Conservation (phyloP, 768 basidiomycete genomes). For the Termitomyces sp. region DNA sequence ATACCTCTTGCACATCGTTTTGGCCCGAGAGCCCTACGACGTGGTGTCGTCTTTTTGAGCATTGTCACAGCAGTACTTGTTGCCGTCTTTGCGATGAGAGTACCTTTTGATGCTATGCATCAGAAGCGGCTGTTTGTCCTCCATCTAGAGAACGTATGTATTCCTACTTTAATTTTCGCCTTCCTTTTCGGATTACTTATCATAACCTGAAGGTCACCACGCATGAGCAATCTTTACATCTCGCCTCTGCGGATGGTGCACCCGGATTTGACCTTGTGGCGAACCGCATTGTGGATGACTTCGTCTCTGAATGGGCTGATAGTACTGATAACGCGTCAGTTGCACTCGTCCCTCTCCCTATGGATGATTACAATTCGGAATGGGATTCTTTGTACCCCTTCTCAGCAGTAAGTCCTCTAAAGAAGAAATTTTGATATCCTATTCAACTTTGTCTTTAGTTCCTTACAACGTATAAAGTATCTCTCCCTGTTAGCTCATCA, state of each 20-base stretch:
- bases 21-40: constrained; percentile 30
- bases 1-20: constrained; percentile 77
- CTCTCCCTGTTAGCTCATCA: constrained; percentile 43
- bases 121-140: constrained; percentile 84
- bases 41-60: constrained; percentile 39
- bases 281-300: constrained; percentile 50
- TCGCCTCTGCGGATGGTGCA: constrained; percentile 79
- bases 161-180: neutral
- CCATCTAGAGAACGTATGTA: constrained; percentile 78
- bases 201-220: constrained; percentile 53
- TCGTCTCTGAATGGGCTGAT: constrained; percentile 40
- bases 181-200: neutral
- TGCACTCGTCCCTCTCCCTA: constrained; percentile 39
- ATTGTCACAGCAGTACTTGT: constrained; percentile 45
- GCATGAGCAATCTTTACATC: constrained; percentile 66
- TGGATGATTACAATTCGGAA: constrained; percentile 78
- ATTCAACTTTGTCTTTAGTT: constrained; percentile 42
- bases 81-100: constrained; percentile 52
- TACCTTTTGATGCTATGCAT: constrained; percentile 78
- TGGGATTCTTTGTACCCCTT: constrained; percentile 89
- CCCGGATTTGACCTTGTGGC: constrained; percentile 69
- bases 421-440: neutral
- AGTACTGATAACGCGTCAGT: constrained; percentile 17
- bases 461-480: constrained; percentile 78
- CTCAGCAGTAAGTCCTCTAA: constrained; percentile 44